Base-by-base conservation (phyloP, 2,329 filamentous ascomycete species). In the Colletotrichum graminicola region DNA sequence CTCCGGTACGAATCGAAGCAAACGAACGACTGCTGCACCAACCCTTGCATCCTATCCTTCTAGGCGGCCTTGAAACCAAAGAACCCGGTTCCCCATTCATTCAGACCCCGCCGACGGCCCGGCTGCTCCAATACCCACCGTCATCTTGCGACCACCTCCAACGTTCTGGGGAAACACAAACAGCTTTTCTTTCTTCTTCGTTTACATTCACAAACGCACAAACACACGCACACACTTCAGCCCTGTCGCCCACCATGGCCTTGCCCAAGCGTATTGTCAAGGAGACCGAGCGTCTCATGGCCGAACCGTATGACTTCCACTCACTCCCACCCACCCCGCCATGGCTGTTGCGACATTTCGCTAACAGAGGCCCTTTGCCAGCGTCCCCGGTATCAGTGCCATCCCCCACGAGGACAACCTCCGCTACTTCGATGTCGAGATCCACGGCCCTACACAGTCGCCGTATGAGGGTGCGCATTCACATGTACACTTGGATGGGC, bases 181-280 rank as follows among this genome's bases (percentile, higher is more conserved):
- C 41, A 39, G 16, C 49, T 18, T 29, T 51, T 29, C 14, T 16
- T 32, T 59, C 43, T 8, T 14, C 7, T 68, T 36, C 43, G 26
- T 32, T 14, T 34, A 8, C 52, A 12, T 45, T 36, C 7, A 39
- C 21, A 51, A 43, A 29, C n/a, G 23, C 16, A 43, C 6, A 43
- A 1, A 43, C 43, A 6, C 39, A 29, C 32, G n/a, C 41, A 14
- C 47, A 51, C 14, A 26, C 23, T 16, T 14, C 34, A 56, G 23
- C 11, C 18, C 14, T 16, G 45, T 63, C 39, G 68, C 68, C 54
- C 69, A 72, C 2, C 54, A 90, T 90, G 93, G 91, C 94, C 74
- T 87, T 99, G 75, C 95, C 96, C 41, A 99, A 99, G 88, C 89
- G 96, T 80, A 99, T 99, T 79, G 89, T 98, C 79, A 99, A 99